Base-by-base conservation (phyloP, 2,329 filamentous ascomycete species). In the Cucurbitaria berberidis region DNA sequence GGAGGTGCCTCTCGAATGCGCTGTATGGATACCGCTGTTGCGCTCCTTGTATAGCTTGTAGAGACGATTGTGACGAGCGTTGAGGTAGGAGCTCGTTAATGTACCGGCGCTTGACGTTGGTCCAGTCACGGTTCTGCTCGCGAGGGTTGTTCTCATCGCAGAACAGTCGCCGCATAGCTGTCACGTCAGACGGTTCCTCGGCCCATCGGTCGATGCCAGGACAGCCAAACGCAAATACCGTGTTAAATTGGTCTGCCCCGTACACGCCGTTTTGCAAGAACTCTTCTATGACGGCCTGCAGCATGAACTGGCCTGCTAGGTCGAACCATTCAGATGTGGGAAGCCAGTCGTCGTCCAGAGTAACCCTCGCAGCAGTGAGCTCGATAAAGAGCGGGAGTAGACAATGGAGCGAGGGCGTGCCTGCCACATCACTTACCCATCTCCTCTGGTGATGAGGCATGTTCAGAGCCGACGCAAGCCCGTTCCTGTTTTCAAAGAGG, bases 211-310 rank as follows among this genome's bases (percentile, higher is more conserved):
- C 43, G 9, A 57, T 49, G 9, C 58, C 66, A 34, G 74, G 70
- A 45, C 68, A 74, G 11, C 77, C 77, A 74, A 80, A 82, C 1
- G 77, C 70, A 57, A 81, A 82, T 3, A 78, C 76, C 26, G 78
- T 74, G 22, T 74, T 67, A 19, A 81, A 69, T 2, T 71, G 55
- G 19, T 78, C 74, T 3, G 62, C 49, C 0, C 72, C 69, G n/a
- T 66, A 66, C 4, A 64, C 67, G 7, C 75, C 77, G 45, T 72
- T 76, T 4, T 76, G 57, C 3, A 77, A 62, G 46, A 78, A 78
- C 50, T 82, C 79, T 64, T 84, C 82, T 3, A 82, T 55, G 8
- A 75, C 75, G 30, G 80, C 77, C 53, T 84, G 81, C 8, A 81
- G 61, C 74, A 84, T 80, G 51, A 81, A 80, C 15, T 77, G 72